These are phyloP conservation scores for Hypoxylon sp. DNA, from an alignment of 2,329 filamentous ascomycete genomes.

Conservation along the genomic window DNA sequence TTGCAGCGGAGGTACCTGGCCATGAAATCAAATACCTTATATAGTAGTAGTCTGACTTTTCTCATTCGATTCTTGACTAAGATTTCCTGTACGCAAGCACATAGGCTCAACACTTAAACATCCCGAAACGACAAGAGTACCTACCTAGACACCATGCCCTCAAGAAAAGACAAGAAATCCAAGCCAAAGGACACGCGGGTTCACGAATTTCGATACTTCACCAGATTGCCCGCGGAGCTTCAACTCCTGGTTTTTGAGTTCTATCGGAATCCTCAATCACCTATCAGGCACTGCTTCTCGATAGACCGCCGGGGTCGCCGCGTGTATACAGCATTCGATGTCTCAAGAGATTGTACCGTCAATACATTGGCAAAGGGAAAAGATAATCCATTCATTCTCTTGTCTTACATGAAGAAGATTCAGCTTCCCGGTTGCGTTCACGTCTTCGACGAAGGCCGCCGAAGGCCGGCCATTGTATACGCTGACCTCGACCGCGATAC, in stretches of 20 bases:
- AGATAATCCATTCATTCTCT: background rate
- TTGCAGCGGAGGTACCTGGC: background rate
- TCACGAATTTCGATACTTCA: slow-evolving; percentile 12
- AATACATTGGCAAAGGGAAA: background rate
- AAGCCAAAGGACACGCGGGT: background rate
- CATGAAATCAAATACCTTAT: background rate
- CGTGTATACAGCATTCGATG: slow-evolving; percentile 10
- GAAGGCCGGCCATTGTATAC: background rate
- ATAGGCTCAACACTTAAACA: background rate
- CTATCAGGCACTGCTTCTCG: slow-evolving; percentile 18
- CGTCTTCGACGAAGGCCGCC: background rate
- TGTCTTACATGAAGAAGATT: slow-evolving; percentile 6
- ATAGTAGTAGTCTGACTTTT: background rate
- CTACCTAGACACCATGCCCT: background rate
- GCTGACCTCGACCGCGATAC: slow-evolving; percentile 12
- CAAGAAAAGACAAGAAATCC: background rate
- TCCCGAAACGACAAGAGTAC: background rate
- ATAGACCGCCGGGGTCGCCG: background rate
- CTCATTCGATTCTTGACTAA: background rate
- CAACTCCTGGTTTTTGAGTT: slow-evolving; percentile 20
- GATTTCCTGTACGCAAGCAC: background rate
- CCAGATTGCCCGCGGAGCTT: slow-evolving; percentile 10
- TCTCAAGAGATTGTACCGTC: background rate
- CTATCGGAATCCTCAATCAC: background rate
- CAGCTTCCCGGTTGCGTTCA: background rate